A percentile compares a stretch with the other conserved stretches of the same genome.
Conservation (phyloP, 164 flowering plant genomes). For the Aristolochia fimbriata region DNA sequence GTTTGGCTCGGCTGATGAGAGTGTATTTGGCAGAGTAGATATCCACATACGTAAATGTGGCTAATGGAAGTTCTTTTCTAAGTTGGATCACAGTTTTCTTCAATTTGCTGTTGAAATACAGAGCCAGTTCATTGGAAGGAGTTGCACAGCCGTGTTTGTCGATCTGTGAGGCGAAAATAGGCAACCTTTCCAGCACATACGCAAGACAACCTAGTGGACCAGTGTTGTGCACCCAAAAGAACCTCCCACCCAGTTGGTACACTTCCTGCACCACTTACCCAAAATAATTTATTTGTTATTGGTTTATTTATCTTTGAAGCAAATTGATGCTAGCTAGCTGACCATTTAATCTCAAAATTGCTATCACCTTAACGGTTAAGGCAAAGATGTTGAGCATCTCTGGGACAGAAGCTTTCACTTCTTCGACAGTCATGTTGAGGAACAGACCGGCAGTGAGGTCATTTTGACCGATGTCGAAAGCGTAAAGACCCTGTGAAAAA, state of each 20-base stretch:
- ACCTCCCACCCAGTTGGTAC: slow-evolving; percentile 40
- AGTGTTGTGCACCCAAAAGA: slow-evolving; percentile 58
- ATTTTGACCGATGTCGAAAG: slow-evolving; percentile 53
- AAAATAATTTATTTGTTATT: too few species aligned
- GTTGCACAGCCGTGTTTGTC: slow-evolving; percentile 38
- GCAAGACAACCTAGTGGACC: slow-evolving; percentile 54
- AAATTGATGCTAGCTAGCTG: not conserved
- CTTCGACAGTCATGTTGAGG: slow-evolving; percentile 26
- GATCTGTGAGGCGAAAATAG: slow-evolving; percentile 19
- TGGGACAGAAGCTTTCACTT: slow-evolving; percentile 34
- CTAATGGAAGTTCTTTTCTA: slow-evolving; percentile 26
- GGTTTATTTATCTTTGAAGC: too few species aligned
- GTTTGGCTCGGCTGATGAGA: slow-evolving; percentile 34
- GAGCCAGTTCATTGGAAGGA: slow-evolving; percentile 41
- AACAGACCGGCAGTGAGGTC: slow-evolving; percentile 39
- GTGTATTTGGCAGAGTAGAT: slow-evolving; percentile 36
- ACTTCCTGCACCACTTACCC: slow-evolving; percentile 15
- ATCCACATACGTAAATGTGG: slow-evolving; percentile 45
- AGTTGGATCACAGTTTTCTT: slow-evolving; percentile 31
- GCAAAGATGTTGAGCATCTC: slow-evolving; percentile 33
- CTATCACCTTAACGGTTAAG: slow-evolving; percentile 25
- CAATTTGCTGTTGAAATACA: slow-evolving; percentile 30
- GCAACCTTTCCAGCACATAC: slow-evolving; percentile 21
- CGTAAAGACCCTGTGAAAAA: slow-evolving; percentile 35
- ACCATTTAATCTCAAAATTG: too few species aligned